These are phyloP conservation scores for Mortierella hygrophila DNA, from an alignment of 192 early-diverging fungal genomes.

Conservation along the genomic window DNA sequence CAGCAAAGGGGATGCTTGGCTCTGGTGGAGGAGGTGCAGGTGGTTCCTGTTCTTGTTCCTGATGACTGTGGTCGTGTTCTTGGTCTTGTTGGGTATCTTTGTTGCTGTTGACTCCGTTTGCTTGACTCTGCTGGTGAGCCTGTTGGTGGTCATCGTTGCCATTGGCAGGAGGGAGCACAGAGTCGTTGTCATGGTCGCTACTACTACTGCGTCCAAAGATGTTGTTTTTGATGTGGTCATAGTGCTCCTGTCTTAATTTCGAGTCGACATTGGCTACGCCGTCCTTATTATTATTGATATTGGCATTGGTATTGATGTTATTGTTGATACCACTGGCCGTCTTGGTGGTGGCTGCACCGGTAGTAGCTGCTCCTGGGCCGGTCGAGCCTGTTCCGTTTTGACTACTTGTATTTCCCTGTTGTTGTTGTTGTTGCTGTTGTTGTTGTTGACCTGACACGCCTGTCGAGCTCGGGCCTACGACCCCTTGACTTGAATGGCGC, in stretches of 20 bases:
- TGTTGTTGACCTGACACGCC: background rate
- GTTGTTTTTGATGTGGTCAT: slow-evolving; percentile 49
- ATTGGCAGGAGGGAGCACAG: slow-evolving; percentile 7
- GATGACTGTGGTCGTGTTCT: background rate
- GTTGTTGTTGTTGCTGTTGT: background rate
- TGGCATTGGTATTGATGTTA: background rate
- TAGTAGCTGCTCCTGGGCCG: background rate
- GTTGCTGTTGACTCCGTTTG: slow-evolving; percentile 10
- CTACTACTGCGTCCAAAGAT: background rate
- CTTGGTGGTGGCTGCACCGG: background rate
- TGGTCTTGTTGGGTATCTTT: slow-evolving; percentile 21
- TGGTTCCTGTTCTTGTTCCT: slow-evolving; percentile 18
- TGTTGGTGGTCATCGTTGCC: slow-evolving; percentile 38
- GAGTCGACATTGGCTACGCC: background rate
- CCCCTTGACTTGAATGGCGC: slow-evolving; percentile 9
- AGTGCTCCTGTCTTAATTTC: slow-evolving; percentile 27
- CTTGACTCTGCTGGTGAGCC: slow-evolving; percentile 12
- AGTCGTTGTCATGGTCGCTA: slow-evolving; percentile 14
- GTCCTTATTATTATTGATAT: background rate
- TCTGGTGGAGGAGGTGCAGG: slow-evolving; percentile 32
- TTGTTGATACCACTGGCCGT: background rate
- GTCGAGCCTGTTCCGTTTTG: background rate
- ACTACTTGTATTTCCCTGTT: background rate
- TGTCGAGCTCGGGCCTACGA: slow-evolving; percentile 10
- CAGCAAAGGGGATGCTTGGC: slow-evolving; percentile 45